Conservation (phyloP, 495 filamentous ascomycete genomes). For the Xanthoparmelia taractica region DNA sequence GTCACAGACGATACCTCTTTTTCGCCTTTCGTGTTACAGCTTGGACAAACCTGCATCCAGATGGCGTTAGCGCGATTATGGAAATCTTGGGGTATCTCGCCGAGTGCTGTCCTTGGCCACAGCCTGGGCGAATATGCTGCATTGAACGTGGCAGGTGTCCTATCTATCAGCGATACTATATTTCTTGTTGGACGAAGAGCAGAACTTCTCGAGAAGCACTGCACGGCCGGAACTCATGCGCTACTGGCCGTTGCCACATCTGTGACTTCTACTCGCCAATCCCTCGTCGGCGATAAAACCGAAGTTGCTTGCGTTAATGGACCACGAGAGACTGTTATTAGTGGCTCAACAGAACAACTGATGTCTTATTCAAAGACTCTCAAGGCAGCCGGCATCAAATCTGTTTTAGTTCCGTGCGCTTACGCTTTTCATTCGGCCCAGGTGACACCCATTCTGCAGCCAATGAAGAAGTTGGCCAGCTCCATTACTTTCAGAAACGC, state of each 20-base stretch:
- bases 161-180: slow-evolving; percentile 61
- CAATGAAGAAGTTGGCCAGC: slow-evolving; percentile 43
- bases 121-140: slow-evolving; percentile 72
- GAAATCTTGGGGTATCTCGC: slow-evolving; percentile 60
- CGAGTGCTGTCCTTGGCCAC: slow-evolving; percentile 62
- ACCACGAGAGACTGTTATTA: slow-evolving; percentile 43
- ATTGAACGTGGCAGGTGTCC: slow-evolving; percentile 62
- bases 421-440: slow-evolving; percentile 67
- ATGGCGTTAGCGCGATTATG: slow-evolving; percentile 65
- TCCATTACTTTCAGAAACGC: slow-evolving; percentile 37
- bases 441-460: slow-evolving; percentile 55
- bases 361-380: slow-evolving; percentile 36
- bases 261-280: too few species aligned
- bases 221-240: slow-evolving; percentile 52
- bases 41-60: slow-evolving; percentile 52
- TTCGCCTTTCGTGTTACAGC: background rate
- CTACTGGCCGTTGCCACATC: slow-evolving; percentile 39
- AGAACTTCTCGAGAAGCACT: slow-evolving; percentile 53
- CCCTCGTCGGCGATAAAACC: slow-evolving; percentile 24
- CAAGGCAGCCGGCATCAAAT: slow-evolving; percentile 39
- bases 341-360: slow-evolving; percentile 29
- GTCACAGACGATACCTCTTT: slow-evolving; percentile 11
- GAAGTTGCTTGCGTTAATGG: slow-evolving; percentile 49
- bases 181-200: slow-evolving; percentile 64
- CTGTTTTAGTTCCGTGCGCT: slow-evolving; percentile 51